A percentile compares a stretch with the other conserved stretches of the same genome.
Evolutionary conservation across 805 yeast genomes (phyloP).

Genomic region (Jamesozyma lodderae): DNA sequence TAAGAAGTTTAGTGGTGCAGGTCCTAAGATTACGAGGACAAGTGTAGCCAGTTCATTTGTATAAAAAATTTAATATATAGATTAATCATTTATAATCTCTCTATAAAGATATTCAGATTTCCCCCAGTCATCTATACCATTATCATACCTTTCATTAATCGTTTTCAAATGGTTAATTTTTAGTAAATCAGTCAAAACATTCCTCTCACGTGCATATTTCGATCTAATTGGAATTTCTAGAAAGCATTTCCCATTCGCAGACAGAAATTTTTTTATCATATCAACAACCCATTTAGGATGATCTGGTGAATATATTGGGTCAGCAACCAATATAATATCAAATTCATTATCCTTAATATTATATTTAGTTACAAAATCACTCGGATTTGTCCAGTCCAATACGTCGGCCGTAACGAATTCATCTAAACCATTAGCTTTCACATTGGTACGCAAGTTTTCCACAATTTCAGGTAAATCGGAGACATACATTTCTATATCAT

Average conservation of each 20-base stretch:
- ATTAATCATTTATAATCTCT: conserved; percentile 21
- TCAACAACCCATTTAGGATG: conserved; percentile 70
- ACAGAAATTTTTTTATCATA: conserved; percentile 46
- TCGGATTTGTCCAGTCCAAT: conserved; percentile 73
- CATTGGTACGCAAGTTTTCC: conserved; percentile 54
- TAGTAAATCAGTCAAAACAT: conserved; percentile 48
- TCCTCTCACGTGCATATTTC: conserved; percentile 58
- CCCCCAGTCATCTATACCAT: conserved; percentile 85
- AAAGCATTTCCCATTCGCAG: conserved; percentile 38
- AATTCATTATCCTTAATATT: conserved; percentile 31
- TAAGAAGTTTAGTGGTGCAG: conserved; percentile 1
- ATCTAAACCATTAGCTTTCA: conserved; percentile 39
- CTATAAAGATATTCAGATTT: conserved; percentile 45
- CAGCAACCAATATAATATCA: conserved; percentile 64
- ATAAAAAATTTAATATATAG: not conserved
- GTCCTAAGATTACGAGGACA: conserved; percentile 3
- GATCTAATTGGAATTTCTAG: conserved; percentile 71
- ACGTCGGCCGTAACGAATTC: conserved; percentile 35
- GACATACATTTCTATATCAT: conserved; percentile 39
- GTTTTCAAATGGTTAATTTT: conserved; percentile 25
- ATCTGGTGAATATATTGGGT: conserved; percentile 75
- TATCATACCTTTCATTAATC: conserved; percentile 36
- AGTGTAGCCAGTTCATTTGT: conserved; percentile 9
- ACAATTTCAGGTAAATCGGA: conserved; percentile 80
- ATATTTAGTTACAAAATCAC: conserved; percentile 27